These are phyloP conservation scores for Fusarium sp. DNA, from an alignment of 2,329 filamentous ascomycete genomes.

Conservation along the genomic window DNA sequence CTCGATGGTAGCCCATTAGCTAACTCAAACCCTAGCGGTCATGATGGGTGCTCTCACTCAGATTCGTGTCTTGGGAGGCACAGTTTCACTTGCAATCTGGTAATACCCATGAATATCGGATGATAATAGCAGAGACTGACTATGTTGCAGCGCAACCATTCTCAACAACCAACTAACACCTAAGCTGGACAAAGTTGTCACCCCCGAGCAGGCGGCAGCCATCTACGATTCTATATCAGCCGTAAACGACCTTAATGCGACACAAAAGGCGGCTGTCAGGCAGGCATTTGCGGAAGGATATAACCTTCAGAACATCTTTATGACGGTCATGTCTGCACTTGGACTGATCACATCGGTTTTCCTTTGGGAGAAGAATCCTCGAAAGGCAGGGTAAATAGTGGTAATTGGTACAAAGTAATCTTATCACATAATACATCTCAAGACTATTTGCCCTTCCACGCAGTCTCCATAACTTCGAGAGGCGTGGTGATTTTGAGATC, in stretches of 20 bases:
- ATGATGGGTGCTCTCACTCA: slow-evolving; percentile 32
- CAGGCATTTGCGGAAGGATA: not conserved
- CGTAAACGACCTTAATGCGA: not conserved
- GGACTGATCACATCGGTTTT: not conserved
- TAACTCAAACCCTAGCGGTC: slow-evolving; percentile 8
- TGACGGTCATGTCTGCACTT: not conserved
- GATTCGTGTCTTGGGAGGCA: slow-evolving; percentile 27
- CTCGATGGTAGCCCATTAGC: not conserved
- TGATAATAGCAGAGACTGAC: not conserved
- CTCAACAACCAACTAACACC: not conserved
- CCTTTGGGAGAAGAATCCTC: not conserved
- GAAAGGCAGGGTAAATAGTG: not conserved
- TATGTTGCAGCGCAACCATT: not conserved
- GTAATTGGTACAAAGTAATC: not conserved
- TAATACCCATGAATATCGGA: not conserved
- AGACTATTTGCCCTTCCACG: slow-evolving; percentile 20
- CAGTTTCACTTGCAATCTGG: slow-evolving; percentile 28
- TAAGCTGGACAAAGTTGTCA: not conserved
- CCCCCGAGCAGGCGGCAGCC: not conserved
- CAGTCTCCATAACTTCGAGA: slow-evolving; percentile 32
- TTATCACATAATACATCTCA: not conserved
- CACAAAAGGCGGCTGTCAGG: not conserved
- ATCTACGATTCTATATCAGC: not conserved
- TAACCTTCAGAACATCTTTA: not conserved
- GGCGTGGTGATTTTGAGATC: slow-evolving; percentile 22